Conservation (phyloP, 2,329 filamentous ascomycete genomes). For the Karstenula rhodostoma region DNA sequence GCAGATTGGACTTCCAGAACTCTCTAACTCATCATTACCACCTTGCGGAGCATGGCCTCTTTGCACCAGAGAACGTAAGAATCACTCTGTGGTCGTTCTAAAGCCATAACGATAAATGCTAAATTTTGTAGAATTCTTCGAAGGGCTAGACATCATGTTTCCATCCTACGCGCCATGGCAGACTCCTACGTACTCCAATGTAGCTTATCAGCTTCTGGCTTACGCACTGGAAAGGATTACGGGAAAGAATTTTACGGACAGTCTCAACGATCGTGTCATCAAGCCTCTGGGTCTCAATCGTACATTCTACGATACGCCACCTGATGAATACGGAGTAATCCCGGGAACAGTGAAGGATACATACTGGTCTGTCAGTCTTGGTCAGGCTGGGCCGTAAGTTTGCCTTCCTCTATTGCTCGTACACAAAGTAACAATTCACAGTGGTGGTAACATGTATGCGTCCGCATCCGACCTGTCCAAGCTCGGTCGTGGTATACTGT, state of each 20-base stretch:
- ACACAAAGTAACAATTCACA: constrained; percentile 16
- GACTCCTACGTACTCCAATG: constrained; percentile 48
- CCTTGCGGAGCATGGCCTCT: constrained; percentile 35
- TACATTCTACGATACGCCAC: constrained; percentile 44
- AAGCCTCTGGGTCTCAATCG: constrained; percentile 51
- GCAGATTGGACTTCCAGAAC: constrained; percentile 26
- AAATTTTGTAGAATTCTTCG: constrained; percentile 44
- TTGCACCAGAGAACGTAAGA: constrained; percentile 28
- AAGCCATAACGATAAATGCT: neutral
- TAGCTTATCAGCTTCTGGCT: constrained; percentile 46
- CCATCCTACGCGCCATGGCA: constrained; percentile 45
- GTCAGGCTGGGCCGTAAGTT: constrained; percentile 32
- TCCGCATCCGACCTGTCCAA: constrained; percentile 28
- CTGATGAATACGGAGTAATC: constrained; percentile 44
- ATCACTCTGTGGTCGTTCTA: no score
- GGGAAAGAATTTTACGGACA: constrained; percentile 43
- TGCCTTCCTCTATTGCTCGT: neutral
- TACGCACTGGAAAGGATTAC: constrained; percentile 53
- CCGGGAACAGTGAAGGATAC: constrained; percentile 38
- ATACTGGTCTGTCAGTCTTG: constrained; percentile 31
- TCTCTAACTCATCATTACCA: constrained; percentile 25
- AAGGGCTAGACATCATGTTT: constrained; percentile 41
- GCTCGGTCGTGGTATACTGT: constrained; percentile 31
- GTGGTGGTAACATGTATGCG: constrained; percentile 38
- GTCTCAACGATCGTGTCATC: constrained; percentile 49